These are phyloP conservation scores for Phytophthora constricta DNA, from an alignment of 352 stramenopile species.

Conservation along the genomic window DNA sequence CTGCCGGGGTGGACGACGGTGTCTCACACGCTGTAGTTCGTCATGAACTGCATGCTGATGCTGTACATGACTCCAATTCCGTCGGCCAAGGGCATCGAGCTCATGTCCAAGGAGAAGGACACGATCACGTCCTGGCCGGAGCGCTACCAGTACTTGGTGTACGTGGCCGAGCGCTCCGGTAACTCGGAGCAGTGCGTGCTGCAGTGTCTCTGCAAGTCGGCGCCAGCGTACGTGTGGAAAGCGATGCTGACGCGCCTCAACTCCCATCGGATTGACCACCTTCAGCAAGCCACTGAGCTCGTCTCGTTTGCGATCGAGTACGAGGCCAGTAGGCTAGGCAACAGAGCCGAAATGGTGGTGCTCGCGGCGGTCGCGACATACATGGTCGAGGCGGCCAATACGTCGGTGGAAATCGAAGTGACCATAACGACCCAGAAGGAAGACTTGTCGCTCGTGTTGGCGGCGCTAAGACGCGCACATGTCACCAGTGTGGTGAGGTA, in stretches of 20 bases:
- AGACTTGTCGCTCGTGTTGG: background rate
- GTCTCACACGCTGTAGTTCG: background rate
- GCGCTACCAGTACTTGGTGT: conserved; percentile 21
- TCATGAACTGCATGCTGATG: background rate
- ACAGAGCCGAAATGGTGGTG: background rate
- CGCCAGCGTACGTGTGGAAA: background rate
- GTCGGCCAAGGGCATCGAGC: background rate
- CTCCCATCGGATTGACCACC: background rate
- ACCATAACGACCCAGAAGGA: background rate
- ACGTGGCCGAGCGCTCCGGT: conserved; percentile 15
- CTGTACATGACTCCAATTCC: background rate
- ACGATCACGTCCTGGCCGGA: conserved; percentile 13
- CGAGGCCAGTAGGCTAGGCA: background rate
- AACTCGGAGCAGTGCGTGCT: conserved; percentile 14
- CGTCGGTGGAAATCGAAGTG: background rate
- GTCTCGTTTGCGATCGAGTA: background rate
- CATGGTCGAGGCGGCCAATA: background rate
- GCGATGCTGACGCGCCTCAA: background rate
- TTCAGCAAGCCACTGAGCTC: background rate
- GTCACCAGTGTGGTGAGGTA: conserved; percentile 4
- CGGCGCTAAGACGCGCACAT: background rate
- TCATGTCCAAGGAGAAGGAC: conserved; percentile 10
- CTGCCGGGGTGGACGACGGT: background rate
- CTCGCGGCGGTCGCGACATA: background rate
- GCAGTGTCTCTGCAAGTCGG: background rate